A percentile compares a stretch with the other conserved stretches of the same genome.
Conservation (phyloP, 345 rosid species). For the Zanthoxylum bungeanum region DNA sequence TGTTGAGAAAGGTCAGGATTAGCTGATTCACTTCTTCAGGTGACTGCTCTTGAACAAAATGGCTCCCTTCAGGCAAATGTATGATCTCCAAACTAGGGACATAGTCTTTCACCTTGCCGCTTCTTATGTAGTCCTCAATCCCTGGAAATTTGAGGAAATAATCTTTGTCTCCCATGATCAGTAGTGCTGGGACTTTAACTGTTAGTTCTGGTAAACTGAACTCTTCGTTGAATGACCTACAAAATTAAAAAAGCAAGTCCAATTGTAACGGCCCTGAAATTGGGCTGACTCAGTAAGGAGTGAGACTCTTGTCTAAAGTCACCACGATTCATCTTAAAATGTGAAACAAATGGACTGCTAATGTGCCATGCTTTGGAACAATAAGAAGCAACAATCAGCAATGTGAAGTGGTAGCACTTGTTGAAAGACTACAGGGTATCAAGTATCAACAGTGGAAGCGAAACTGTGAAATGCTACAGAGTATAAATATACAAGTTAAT, state of each 20-base stretch:
- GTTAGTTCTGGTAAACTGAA: slow-evolving; percentile 19
- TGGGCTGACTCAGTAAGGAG: not conserved
- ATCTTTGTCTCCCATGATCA: slow-evolving; percentile 54
- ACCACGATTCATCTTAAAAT: not conserved
- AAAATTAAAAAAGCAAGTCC: not conserved
- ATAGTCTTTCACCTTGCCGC: slow-evolving; percentile 38
- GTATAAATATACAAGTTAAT: not conserved
- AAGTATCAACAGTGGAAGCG: not conserved
- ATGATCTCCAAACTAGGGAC: slow-evolving; percentile 48
- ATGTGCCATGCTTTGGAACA: not conserved
- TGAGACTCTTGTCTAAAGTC: too few species aligned
- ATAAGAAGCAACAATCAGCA: not conserved
- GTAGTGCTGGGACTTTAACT: slow-evolving; percentile 39
- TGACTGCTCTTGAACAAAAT: slow-evolving; percentile 55
- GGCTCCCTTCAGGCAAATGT: slow-evolving; percentile 45
- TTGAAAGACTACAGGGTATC: not conserved
- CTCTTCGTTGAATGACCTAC: slow-evolving; percentile 27
- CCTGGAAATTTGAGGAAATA: slow-evolving; percentile 48
- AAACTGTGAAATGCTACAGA: not conserved
- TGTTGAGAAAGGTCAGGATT: slow-evolving; percentile 38
- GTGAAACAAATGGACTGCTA: not conserved
- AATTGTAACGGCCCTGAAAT: not conserved
- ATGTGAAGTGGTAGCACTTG: not conserved
- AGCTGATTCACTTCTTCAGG: slow-evolving; percentile 49
- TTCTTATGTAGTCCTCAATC: slow-evolving; percentile 42